Conservation (phyloP, 768 basidiomycete species). For the Leccinum obscurum region DNA sequence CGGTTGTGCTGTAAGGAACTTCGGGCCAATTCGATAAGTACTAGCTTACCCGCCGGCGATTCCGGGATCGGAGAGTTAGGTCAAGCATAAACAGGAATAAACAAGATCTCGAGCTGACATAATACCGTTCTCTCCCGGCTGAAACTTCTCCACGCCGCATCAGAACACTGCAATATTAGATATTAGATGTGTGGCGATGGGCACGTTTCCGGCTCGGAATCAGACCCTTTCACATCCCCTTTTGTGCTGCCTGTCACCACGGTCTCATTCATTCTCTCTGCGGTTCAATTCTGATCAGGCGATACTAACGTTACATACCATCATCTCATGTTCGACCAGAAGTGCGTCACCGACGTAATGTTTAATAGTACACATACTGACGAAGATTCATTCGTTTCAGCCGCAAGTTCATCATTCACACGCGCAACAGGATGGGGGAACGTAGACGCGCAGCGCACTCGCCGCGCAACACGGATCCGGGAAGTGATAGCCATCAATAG, state of each 20-base stretch:
- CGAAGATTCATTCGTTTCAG: background rate
- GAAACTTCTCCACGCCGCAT: background rate
- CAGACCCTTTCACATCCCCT: background rate
- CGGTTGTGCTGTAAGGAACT: background rate
- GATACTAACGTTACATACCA: background rate
- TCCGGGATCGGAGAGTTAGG: background rate
- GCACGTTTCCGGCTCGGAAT: background rate
- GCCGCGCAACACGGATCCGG: constrained; percentile 9
- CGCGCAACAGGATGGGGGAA: constrained; percentile 5
- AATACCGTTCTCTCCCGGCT: background rate
- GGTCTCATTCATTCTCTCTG: background rate
- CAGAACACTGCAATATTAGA: background rate
- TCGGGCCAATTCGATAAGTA: no score
- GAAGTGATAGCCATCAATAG: constrained; percentile 11
- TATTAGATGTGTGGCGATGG: background rate
- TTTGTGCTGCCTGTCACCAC: background rate
- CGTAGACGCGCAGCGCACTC: background rate
- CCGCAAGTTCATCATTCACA: constrained; percentile 15
- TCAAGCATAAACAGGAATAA: background rate
- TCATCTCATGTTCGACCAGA: background rate
- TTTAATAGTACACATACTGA: background rate
- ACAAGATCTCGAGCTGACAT: background rate
- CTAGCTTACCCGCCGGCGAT: background rate
- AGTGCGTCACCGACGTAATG: constrained; percentile 15
- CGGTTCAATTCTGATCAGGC: background rate